A percentile compares a stretch with the other conserved stretches of the same genome.
Conservation (phyloP, 2,329 filamentous ascomycete species). For the Verticillium zaregamsianum region DNA sequence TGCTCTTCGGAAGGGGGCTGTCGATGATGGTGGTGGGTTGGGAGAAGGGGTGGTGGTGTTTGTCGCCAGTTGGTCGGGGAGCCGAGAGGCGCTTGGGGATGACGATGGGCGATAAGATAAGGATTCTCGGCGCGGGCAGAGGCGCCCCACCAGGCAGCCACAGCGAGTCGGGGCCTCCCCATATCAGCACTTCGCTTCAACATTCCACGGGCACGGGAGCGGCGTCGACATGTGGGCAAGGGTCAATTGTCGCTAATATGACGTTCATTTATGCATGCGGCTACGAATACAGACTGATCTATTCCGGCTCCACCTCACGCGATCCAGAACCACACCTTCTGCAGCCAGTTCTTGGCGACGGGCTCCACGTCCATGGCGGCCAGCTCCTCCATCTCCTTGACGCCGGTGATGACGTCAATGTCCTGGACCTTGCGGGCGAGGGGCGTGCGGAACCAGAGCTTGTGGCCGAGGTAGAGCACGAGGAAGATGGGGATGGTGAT, state of each 20-base stretch:
- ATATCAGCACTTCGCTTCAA: no score
- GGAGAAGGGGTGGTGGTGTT: background rate
- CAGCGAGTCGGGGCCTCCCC: no score
- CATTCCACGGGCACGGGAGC: no score
- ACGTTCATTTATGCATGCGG: background rate
- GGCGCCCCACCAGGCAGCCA: background rate
- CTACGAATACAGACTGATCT: background rate
- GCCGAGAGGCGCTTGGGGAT: background rate
- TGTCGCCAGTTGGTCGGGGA: background rate
- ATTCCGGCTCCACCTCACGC: constrained; percentile 26
- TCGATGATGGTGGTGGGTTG: background rate
- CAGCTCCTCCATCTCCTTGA: constrained; percentile 59
- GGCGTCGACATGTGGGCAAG: no score
- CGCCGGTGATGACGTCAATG: constrained; percentile 54
- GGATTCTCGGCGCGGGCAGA: background rate
- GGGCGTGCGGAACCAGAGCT: constrained; percentile 42
- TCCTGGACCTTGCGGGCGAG: constrained; percentile 38
- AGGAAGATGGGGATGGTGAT: constrained; percentile 60
- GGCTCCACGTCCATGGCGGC: constrained; percentile 42
- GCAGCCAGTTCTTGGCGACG: constrained; percentile 44
- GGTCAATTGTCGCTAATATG: background rate
- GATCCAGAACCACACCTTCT: constrained; percentile 55
- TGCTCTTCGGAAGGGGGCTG: background rate
- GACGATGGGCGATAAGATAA: background rate
- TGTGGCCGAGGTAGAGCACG: constrained; percentile 58